These are phyloP conservation scores for Tetraselmis chui DNA, from an alignment of 139 green algal genomes.

Conservation along the genomic window DNA sequence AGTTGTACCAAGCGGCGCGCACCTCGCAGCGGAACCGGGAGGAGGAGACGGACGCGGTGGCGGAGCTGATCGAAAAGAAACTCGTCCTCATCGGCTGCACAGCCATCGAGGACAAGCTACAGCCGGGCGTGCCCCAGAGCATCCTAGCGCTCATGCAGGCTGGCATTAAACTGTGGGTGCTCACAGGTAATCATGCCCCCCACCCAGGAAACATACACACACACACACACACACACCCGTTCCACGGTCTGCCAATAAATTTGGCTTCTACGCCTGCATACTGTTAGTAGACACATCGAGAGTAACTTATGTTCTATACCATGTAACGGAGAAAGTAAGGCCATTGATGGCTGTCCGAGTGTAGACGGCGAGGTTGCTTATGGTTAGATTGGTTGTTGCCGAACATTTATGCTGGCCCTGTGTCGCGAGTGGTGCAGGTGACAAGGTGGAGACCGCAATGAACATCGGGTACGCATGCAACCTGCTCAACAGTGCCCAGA, in stretches of 20 bases:
- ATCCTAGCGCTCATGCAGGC: conserved; percentile 37
- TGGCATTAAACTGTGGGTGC: conserved; percentile 51
- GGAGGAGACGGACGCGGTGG: conserved; percentile 11
- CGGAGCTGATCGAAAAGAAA: conserved; percentile 57
- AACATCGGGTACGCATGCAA: conserved; percentile 57
- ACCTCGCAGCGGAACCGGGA: conserved; percentile 5
- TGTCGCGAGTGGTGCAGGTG: conserved; percentile 20
- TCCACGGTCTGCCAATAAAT: background rate
- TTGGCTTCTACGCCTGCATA: background rate
- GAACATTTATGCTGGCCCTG: no score
- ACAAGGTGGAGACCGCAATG: conserved; percentile 56
- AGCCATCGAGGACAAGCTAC: conserved; percentile 25
- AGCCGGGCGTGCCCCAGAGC: conserved; percentile 37
- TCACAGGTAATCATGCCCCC: conserved; percentile 55
- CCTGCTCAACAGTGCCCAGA: conserved; percentile 28
- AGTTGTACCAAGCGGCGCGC: background rate
- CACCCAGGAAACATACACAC: no score
- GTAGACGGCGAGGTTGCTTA: no score
- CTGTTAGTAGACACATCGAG: no score
- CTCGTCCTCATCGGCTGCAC: conserved; percentile 30
- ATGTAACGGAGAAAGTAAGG: no score
- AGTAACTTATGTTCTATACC: no score
- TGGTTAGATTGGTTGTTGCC: no score
- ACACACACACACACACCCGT: no score
- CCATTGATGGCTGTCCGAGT: no score